A percentile compares a stretch with the other conserved stretches of the same genome.
These are phyloP conservation scores for Fusarium buharicum DNA, from an alignment of 2,329 filamentous ascomycete species.

Conservation along the genomic window DNA sequence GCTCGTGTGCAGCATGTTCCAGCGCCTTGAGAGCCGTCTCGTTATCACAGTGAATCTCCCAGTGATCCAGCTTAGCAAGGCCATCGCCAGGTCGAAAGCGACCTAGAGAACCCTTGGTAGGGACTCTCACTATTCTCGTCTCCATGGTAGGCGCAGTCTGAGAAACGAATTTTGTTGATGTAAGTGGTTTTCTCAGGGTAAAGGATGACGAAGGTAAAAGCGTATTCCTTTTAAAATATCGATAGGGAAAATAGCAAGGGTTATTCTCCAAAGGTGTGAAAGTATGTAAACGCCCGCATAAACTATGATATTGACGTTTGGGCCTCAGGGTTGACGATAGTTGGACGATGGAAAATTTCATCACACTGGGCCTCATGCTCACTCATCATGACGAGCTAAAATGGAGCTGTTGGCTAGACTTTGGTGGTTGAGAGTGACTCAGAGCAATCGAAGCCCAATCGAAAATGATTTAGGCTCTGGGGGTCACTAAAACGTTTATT, in stretches of 20 bases:
- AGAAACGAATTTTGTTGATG: slow-evolving; percentile 35
- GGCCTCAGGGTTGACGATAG: slow-evolving; percentile 29
- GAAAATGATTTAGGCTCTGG: slow-evolving; percentile 26
- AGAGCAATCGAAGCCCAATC: slow-evolving; percentile 28
- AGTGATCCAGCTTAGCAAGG: slow-evolving; percentile 53
- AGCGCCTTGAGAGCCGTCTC: slow-evolving; percentile 57
- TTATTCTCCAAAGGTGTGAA: background rate
- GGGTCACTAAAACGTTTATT: slow-evolving; percentile 28
- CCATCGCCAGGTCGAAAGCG: slow-evolving; percentile 47
- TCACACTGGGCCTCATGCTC: slow-evolving; percentile 42
- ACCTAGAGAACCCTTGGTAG: slow-evolving; percentile 49
- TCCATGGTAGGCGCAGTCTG: slow-evolving; percentile 48
- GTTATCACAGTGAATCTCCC: slow-evolving; percentile 52
- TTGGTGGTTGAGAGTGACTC: slow-evolving; percentile 40
- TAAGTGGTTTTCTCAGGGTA: slow-evolving; percentile 41
- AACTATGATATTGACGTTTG: slow-evolving; percentile 22
- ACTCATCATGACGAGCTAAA: slow-evolving; percentile 44
- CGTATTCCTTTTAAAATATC: slow-evolving; percentile 2
- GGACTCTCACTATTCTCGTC: slow-evolving; percentile 54
- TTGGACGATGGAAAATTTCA: slow-evolving; percentile 45
- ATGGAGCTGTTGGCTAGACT: slow-evolving; percentile 32
- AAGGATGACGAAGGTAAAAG: slow-evolving; percentile 1
- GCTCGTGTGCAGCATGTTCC: slow-evolving; percentile 70
- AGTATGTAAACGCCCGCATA: slow-evolving; percentile 4
- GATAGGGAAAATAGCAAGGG: slow-evolving; percentile 7